Evolutionary conservation across 306 rosid genomes (phyloP).

Genomic region (Acacia melanoxylon): DNA sequence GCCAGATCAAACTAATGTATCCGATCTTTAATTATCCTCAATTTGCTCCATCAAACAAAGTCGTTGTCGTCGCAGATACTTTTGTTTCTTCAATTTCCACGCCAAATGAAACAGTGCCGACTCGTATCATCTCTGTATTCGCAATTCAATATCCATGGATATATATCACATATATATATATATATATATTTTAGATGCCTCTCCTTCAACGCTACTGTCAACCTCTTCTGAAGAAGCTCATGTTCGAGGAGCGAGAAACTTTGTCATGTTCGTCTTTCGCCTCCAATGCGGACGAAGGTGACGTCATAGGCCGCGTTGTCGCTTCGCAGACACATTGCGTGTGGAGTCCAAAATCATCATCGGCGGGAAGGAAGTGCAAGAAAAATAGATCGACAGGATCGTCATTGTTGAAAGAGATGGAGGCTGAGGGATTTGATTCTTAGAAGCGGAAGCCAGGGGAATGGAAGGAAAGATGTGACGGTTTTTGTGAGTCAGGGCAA

Average conservation of each 20-base stretch:
- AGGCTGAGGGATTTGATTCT: conserved; percentile 59
- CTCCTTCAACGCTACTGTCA: conserved; percentile 63
- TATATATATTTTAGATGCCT: too few relatives aligned
- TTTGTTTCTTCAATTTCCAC: neutral
- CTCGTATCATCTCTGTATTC: too few relatives aligned
- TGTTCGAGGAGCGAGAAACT: conserved; percentile 70
- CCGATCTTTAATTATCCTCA: conserved; percentile 46
- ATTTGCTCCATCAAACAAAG: neutral
- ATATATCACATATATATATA: too few relatives aligned
- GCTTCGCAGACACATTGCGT: conserved; percentile 62
- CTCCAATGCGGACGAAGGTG: conserved; percentile 60
- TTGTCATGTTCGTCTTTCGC: conserved; percentile 59
- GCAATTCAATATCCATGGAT: too few relatives aligned
- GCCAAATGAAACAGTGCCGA: neutral
- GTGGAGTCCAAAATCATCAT: conserved; percentile 51
- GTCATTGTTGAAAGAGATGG: conserved; percentile 77
- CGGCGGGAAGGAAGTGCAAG: conserved; percentile 29
- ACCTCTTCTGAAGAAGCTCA: conserved; percentile 60
- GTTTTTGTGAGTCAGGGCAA: conserved; percentile 32
- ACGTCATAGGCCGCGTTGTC: conserved; percentile 46
- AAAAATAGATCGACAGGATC: conserved; percentile 59
- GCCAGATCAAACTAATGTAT: conserved; percentile 74
- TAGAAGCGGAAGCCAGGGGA: conserved; percentile 51
- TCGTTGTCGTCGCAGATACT: neutral
- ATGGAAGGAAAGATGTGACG: conserved; percentile 38